Evolutionary conservation across 352 stramenopile species (phyloP), one percentile per base, ranked within the genome.

Genomic region (Phytophthora citricola): DNA sequence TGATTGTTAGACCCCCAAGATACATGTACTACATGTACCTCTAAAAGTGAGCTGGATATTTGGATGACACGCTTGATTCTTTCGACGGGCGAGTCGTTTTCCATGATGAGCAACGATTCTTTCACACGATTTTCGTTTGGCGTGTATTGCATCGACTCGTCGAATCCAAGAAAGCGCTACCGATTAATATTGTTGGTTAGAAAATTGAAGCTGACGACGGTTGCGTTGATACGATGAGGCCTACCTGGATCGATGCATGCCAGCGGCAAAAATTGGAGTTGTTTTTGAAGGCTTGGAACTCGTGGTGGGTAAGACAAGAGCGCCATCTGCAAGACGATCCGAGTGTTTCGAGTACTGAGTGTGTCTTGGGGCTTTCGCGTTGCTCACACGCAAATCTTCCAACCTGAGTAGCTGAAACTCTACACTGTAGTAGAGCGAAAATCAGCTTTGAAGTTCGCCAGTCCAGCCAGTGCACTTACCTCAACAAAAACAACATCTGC

Each of bases 111-210:
- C 14, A 60, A 50, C 9, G 39, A 38, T 41, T 64, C 65, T 46
- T 46, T 60, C 34, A 69, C 45, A 24, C 52, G 69, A 12, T 27
- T 59, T 38, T 55, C 40, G 20, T 59, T 72, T 14, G 61, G 59
- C 10, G 72, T 32, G 32, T 73, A 81, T 50, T 83, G 69, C 31
- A 63, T 48, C n/a, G 44, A 60, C 22, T 81, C 73, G 1, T 71
- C 72, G 34, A 44, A 14, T 17, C 48, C 38, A 11, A 78, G 44
- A 43, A 66, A 69, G 20, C 47, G 29, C 75, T 83, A 39, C 10
- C 31, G 9, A 14, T 36, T 36, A 36, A 36, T 36, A 36, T 9
- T 9, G 10, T 14, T 36, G 15, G 24, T 61, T 49, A 74, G 36
- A 17, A 36, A 36, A 39, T n/a, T 26, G n/a, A 9, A 61, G 4